A percentile compares a stretch with the other conserved stretches of the same genome.
These are phyloP conservation scores for Suillus decipiens DNA, from an alignment of 768 basidiomycete genomes.

Conservation along the genomic window DNA sequence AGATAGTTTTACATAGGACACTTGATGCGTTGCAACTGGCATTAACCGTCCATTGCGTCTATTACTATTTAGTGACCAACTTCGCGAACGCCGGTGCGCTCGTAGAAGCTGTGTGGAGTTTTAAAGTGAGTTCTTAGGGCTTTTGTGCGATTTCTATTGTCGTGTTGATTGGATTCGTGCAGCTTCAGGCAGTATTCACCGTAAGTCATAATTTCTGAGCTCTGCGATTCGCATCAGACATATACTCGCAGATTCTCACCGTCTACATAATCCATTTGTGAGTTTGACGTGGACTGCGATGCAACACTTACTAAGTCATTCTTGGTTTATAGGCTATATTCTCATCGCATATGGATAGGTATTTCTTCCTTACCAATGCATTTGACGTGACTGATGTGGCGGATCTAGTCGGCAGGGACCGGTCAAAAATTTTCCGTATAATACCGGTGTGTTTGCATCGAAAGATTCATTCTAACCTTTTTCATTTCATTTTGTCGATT, in stretches of 20 bases:
- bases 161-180: not conserved
- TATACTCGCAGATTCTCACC: not conserved
- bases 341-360: slow-evolving; percentile 10
- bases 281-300: not conserved
- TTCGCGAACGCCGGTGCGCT: slow-evolving; percentile 31
- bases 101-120: slow-evolving; percentile 30
- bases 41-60: slow-evolving; percentile 35
- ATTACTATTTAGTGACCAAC: slow-evolving; percentile 39
- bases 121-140: not conserved
- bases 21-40: slow-evolving; percentile 38
- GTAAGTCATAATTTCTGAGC: not conserved
- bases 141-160: not conserved
- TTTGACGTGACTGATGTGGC: not conserved
- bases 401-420: not conserved
- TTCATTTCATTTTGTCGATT: not conserved
- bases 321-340: not conserved
- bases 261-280: not conserved
- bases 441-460: slow-evolving; percentile 1
- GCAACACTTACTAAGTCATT: not conserved
- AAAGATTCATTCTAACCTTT: too few species aligned
- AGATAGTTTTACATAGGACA: slow-evolving; percentile 24
- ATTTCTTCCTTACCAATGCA: not conserved
- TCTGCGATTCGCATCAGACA: not conserved
- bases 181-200: not conserved
- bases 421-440: not conserved